A percentile compares a stretch with the other conserved stretches of the same genome.
These are phyloP conservation scores for Stipa capillata DNA, from an alignment of 176 grass and related monocot genomes.

Conservation along the genomic window DNA sequence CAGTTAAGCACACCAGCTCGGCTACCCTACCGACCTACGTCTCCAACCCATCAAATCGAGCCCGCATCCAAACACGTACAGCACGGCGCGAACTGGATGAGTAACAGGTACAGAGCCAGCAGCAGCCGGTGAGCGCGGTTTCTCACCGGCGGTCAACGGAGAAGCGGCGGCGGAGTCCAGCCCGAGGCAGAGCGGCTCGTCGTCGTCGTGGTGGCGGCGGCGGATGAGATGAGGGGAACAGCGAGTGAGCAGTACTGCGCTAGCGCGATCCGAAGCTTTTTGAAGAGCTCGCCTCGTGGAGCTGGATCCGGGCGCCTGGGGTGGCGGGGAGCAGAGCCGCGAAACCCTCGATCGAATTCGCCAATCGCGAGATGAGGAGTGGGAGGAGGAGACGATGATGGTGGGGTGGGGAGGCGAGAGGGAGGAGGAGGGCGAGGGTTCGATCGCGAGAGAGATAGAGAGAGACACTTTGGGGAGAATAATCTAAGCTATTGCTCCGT, in stretches of 20 bases:
- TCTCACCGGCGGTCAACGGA: constrained; percentile 22
- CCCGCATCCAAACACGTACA: neutral
- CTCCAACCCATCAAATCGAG: constrained; percentile 16
- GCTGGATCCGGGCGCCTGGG: constrained; percentile 16
- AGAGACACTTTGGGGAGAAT: constrained; percentile 28
- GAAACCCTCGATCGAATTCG: constrained; percentile 43
- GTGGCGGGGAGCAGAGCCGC: neutral
- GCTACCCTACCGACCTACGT: neutral
- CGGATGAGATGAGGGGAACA: neutral
- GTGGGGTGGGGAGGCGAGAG: neutral
- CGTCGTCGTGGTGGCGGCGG: neutral
- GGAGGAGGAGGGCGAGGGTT: constrained; percentile 24
- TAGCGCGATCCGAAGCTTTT: constrained; percentile 30
- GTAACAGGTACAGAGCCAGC: neutral
- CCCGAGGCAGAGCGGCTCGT: neutral
- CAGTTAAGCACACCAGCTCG: neutral
- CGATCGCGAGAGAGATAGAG: constrained; percentile 49
- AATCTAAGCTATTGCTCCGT: constrained; percentile 22
- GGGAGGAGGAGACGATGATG: neutral
- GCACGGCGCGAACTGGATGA: neutral
- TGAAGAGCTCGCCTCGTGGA: neutral
- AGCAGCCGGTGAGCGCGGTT: neutral
- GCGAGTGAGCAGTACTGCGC: neutral
- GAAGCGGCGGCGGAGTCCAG: neutral
- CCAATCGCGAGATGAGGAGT: constrained; percentile 41